These are phyloP conservation scores for Phialophora macrospora DNA, from an alignment of 2,329 filamentous ascomycete genomes.

Conservation along the genomic window DNA sequence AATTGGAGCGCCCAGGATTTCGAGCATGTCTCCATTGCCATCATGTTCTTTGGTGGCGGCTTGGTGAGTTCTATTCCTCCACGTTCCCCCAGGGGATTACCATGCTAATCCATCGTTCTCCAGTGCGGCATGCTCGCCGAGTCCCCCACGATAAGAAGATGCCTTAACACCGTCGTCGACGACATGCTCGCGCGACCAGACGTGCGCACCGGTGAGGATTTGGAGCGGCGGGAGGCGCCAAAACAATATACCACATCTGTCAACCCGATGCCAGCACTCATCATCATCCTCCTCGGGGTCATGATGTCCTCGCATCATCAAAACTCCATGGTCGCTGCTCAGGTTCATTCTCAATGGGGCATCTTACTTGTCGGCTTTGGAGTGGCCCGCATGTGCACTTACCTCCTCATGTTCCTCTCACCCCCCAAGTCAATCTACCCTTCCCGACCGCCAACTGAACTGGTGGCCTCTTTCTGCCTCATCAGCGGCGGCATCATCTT, in stretches of 20 bases:
- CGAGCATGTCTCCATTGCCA: constrained; percentile 89
- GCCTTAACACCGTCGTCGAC: constrained; percentile 56
- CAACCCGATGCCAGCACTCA: constrained; percentile 85
- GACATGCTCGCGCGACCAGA: constrained; percentile 46
- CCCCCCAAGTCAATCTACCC: constrained; percentile 81
- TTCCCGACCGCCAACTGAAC: constrained; percentile 84
- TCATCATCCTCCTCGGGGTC: constrained; percentile 84
- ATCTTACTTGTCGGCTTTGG: constrained; percentile 80
- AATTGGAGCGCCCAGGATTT: constrained; percentile 79
- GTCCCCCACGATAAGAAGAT: constrained; percentile 68
- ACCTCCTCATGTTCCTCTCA: constrained; percentile 76
- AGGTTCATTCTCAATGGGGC: constrained; percentile 95
- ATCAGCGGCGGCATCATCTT: constrained; percentile 88
- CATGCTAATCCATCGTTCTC: constrained; percentile 14
- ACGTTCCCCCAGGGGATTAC: neutral
- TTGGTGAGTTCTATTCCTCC: constrained; percentile 60
- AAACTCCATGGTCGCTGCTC: constrained; percentile 78
- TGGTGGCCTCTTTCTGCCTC: constrained; percentile 84
- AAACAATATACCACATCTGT: constrained; percentile 74
- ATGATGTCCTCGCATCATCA: constrained; percentile 97
- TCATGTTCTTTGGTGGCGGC: constrained; percentile 92
- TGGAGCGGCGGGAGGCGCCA: constrained; percentile 63
- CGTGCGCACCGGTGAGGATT: constrained; percentile 40
- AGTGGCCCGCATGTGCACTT: constrained; percentile 77
- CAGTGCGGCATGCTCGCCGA: constrained; percentile 84